Evolutionary conservation across 345 rosid species (phyloP).

Genomic region (Syzygium aromaticum): DNA sequence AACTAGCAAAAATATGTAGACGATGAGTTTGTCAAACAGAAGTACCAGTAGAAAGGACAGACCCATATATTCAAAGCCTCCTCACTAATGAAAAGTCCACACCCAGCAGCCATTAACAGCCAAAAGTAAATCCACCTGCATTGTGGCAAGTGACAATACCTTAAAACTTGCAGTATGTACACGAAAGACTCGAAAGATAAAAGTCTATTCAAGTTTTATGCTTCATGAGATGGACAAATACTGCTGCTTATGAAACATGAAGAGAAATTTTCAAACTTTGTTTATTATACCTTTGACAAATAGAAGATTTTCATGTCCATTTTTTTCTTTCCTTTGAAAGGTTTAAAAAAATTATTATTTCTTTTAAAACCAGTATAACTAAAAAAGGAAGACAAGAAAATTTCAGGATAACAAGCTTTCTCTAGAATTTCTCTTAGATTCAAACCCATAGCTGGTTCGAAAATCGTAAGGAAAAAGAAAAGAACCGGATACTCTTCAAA

Average conservation of each 20-base stretch:
- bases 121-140: constrained; percentile 90
- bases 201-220: neutral
- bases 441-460: neutral
- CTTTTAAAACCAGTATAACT: neutral
- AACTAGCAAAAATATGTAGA: neutral
- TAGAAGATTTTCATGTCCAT: neutral
- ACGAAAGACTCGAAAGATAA: neutral
- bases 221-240: neutral
- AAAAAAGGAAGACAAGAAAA: neutral
- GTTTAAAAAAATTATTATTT: neutral
- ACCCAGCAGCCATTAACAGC: constrained; percentile 94
- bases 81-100: constrained; percentile 78
- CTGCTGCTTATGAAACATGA: neutral
- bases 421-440: neutral
- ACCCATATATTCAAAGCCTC: constrained; percentile 96
- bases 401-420: neutral
- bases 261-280: neutral
- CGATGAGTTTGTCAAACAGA: constrained; percentile 33
- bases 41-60: constrained; percentile 62
- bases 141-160: neutral
- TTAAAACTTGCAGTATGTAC: neutral
- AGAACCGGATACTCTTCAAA: neutral
- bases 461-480: neutral
- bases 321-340: neutral
- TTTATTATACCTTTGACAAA: neutral